A percentile compares a stretch with the other conserved stretches of the same genome.
Evolutionary conservation across 768 basidiomycete species (phyloP).

Genomic region (Mycena venus): DNA sequence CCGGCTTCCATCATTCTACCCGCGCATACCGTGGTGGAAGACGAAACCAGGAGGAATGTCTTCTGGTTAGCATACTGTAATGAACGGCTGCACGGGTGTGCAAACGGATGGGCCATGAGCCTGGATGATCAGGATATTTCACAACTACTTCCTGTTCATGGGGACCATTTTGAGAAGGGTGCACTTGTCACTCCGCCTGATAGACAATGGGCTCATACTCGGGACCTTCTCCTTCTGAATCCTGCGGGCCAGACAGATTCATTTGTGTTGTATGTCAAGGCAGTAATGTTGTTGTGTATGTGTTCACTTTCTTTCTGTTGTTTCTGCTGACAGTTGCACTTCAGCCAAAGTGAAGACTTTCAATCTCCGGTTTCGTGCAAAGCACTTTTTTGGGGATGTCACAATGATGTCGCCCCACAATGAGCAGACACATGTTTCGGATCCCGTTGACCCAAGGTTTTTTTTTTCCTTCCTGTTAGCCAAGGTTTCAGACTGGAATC

Average conservation of each 20-base stretch:
- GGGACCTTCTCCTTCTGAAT: slow-evolving; percentile 71
- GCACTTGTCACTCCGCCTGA: slow-evolving; percentile 66
- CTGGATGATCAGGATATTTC: slow-evolving; percentile 83
- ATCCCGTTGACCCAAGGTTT: slow-evolving; percentile 59
- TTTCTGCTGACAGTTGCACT: not conserved
- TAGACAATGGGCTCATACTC: slow-evolving; percentile 78
- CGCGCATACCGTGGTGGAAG: slow-evolving; percentile 59
- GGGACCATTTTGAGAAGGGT: slow-evolving; percentile 71
- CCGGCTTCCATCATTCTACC: slow-evolving; percentile 44
- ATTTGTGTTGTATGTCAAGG: slow-evolving; percentile 80
- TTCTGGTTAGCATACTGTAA: slow-evolving; percentile 82
- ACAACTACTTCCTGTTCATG: slow-evolving; percentile 75
- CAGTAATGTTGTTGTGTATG: slow-evolving; percentile 71
- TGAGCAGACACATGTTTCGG: slow-evolving; percentile 53
- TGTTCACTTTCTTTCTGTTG: not conserved
- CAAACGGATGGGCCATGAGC: slow-evolving; percentile 79
- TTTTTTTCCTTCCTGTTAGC: too few relatives aligned
- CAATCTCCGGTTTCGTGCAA: slow-evolving; percentile 74
- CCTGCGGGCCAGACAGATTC: slow-evolving; percentile 76
- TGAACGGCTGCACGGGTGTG: slow-evolving; percentile 76
- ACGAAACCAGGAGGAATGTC: slow-evolving; percentile 78
- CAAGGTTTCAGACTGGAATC: not conserved
- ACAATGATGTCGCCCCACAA: slow-evolving; percentile 56
- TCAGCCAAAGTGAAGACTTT: slow-evolving; percentile 64
- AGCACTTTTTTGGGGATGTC: slow-evolving; percentile 71